Conservation (phyloP, 192 early-diverging fungal species). For the Bifiguratus adelaidae region DNA sequence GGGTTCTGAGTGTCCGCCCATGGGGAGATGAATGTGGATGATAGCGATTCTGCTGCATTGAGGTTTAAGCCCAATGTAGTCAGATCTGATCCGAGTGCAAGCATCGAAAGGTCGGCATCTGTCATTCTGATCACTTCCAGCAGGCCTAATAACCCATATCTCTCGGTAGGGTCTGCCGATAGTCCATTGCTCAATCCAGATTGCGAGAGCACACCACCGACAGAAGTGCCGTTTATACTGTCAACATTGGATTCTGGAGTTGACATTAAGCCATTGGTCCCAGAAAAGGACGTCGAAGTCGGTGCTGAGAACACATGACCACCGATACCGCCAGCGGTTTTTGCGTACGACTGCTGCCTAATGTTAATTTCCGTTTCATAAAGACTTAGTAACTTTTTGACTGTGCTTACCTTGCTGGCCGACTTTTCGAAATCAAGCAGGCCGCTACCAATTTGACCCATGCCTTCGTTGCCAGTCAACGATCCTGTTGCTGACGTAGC, state of each 20-base stretch:
- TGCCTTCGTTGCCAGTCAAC: too few relatives aligned
- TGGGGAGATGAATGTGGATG: slow-evolving; percentile 82
- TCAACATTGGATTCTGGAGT: too few relatives aligned
- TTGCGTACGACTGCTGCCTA: too few relatives aligned
- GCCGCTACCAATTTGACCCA: too few relatives aligned
- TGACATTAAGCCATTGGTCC: neutral
- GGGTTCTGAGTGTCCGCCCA: slow-evolving; percentile 68
- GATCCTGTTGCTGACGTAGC: too few relatives aligned
- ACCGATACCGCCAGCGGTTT: too few relatives aligned
- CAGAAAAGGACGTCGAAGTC: neutral
- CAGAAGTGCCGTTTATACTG: neutral
- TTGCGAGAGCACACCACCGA: neutral
- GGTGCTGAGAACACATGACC: neutral
- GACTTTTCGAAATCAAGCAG: too few relatives aligned
- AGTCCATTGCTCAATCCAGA: neutral
- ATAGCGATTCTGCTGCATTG: slow-evolving; percentile 67
- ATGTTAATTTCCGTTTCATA: too few relatives aligned
- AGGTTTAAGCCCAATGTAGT: slow-evolving; percentile 75
- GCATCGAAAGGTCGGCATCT: slow-evolving; percentile 64
- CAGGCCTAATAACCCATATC: slow-evolving; percentile 80
- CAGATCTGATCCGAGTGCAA: slow-evolving; percentile 86
- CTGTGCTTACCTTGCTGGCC: too few relatives aligned
- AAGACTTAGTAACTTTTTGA: too few relatives aligned
- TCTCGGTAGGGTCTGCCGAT: slow-evolving; percentile 27
- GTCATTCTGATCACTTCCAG: slow-evolving; percentile 72